These are phyloP conservation scores for Colletotrichum trifolii DNA, from an alignment of 2,329 filamentous ascomycete genomes.

Conservation along the genomic window DNA sequence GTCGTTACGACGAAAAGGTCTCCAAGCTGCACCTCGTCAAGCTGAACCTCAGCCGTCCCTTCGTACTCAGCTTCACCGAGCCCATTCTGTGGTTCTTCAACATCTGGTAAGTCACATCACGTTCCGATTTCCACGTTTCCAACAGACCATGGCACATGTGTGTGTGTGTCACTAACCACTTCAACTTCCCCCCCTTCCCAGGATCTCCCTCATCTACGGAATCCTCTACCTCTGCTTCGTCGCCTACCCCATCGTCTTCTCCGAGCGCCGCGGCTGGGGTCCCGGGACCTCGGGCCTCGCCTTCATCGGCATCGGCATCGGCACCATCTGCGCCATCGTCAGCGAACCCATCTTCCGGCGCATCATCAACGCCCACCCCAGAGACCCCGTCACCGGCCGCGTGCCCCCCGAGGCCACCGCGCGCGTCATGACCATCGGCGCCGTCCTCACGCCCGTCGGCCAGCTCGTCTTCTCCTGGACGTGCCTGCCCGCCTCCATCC, in stretches of 20 bases:
- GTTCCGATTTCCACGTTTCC: neutral
- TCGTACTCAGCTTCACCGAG: constrained; percentile 81
- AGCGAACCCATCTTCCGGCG: constrained; percentile 78
- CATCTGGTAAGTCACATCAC: constrained; percentile 61
- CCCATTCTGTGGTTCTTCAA: constrained; percentile 82
- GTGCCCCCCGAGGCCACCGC: constrained; percentile 84
- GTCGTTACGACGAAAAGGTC: constrained; percentile 79
- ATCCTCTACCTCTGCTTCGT: constrained; percentile 93
- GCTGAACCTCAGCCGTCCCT: constrained; percentile 80
- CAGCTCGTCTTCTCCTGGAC: constrained; percentile 93
- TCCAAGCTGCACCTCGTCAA: constrained; percentile 75
- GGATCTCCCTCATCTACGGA: constrained; percentile 85
- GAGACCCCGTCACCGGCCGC: constrained; percentile 79
- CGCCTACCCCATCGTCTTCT: constrained; percentile 88
- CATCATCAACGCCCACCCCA: constrained; percentile 80
- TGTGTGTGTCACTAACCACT: too few species aligned
- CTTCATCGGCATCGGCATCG: constrained; percentile 78
- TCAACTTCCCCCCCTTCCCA: neutral
- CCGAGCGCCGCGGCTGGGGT: constrained; percentile 79
- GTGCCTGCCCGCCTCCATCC: constrained; percentile 78
- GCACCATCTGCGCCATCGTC: constrained; percentile 70
- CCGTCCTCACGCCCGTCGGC: constrained; percentile 78
- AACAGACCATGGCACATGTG: too few species aligned
- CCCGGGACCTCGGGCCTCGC: constrained; percentile 79
- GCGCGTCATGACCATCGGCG: constrained; percentile 80